These are phyloP conservation scores for Colletotrichum lini DNA, from an alignment of 2,329 filamentous ascomycete genomes.

Conservation along the genomic window DNA sequence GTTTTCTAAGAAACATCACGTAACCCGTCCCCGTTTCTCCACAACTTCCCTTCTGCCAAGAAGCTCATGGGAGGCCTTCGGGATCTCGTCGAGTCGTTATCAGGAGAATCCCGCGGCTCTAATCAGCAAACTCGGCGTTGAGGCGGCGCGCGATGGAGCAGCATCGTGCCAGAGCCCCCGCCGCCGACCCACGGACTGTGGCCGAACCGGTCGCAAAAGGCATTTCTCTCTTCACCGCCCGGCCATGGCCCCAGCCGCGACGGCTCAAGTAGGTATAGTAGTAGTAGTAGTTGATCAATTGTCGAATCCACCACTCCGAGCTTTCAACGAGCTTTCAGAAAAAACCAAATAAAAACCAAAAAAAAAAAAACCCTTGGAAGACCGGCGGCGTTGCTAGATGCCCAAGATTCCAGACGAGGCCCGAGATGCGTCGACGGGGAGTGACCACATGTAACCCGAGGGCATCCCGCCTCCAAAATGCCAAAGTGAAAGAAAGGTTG, in stretches of 20 bases:
- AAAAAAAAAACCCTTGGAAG: too few species aligned
- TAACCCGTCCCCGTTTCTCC: not conserved
- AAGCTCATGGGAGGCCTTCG: not conserved
- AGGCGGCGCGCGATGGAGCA: constrained; percentile 2
- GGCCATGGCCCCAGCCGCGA: constrained; percentile 3
- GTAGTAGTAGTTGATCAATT: not conserved
- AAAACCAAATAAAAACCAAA: too few species aligned
- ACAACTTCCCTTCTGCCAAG: constrained; percentile 5
- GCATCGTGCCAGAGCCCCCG: constrained; percentile 7
- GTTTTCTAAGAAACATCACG: not conserved
- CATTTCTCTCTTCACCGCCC: constrained; percentile 29
- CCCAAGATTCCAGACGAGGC: constrained; percentile 22
- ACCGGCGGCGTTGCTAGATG: constrained; percentile 11
- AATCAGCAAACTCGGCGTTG: not conserved
- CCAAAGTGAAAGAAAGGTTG: not conserved
- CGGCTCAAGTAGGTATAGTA: not conserved
- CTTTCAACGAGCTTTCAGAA: constrained; percentile 33
- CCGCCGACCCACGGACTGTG: constrained; percentile 28
- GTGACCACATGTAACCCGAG: constrained; percentile 17
- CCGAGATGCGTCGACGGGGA: constrained; percentile 22
- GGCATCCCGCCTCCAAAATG: constrained; percentile 2
- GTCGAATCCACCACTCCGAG: constrained; percentile 36
- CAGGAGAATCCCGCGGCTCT: not conserved
- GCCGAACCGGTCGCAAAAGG: constrained; percentile 17
- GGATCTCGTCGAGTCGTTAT: constrained; percentile 6